phyloP scores from a whole-genome alignment of 805 yeast species.

The Hanseniaspora valbyensis region DNA sequence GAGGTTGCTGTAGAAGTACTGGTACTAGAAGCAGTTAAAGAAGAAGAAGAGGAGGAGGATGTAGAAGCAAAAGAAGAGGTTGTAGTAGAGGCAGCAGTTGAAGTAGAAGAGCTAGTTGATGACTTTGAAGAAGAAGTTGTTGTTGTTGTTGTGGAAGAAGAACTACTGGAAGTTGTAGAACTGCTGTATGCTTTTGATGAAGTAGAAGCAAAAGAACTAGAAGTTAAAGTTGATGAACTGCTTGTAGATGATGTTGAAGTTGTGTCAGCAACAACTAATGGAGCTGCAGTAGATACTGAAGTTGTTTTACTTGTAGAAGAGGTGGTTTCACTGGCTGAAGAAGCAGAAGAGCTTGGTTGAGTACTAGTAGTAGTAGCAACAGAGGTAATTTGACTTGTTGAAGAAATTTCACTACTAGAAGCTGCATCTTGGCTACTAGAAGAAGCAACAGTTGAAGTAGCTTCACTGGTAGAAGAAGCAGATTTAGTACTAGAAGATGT shows the following conservation, averaged over 20 bases:
- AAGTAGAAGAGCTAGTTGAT: conserved; percentile 4
- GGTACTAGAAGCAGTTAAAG: conserved; percentile 17
- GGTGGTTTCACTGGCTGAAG: not conserved
- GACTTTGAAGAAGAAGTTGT: conserved; percentile 15
- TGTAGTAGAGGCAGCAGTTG: conserved; percentile 12
- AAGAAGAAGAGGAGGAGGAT: conserved; percentile 5
- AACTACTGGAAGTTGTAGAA: conserved; percentile 18
- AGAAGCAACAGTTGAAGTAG: too few species aligned
- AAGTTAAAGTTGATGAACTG: not conserved
- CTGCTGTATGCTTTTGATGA: not conserved
- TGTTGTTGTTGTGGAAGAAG: conserved; percentile 10
- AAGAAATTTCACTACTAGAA: too few species aligned
- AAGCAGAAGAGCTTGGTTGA: not conserved
- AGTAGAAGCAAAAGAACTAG: not conserved
- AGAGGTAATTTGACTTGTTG: too few species aligned
- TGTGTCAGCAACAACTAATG: conserved; percentile 16
- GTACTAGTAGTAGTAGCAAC: not conserved
- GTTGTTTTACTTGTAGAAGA: conserved; percentile 15
- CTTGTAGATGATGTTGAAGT: conserved; percentile 16
- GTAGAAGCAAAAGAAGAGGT: conserved; percentile 14
- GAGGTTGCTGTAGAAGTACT: conserved; percentile 20
- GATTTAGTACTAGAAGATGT: too few species aligned
- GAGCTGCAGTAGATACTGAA: conserved; percentile 7
- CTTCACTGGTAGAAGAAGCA: too few species aligned
- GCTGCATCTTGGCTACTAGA: too few species aligned